A percentile compares a stretch with the other conserved stretches of the same genome.
These are phyloP conservation scores for Rhododendron simsii DNA, from an alignment of 148 eudicot species.

Conservation along the genomic window DNA sequence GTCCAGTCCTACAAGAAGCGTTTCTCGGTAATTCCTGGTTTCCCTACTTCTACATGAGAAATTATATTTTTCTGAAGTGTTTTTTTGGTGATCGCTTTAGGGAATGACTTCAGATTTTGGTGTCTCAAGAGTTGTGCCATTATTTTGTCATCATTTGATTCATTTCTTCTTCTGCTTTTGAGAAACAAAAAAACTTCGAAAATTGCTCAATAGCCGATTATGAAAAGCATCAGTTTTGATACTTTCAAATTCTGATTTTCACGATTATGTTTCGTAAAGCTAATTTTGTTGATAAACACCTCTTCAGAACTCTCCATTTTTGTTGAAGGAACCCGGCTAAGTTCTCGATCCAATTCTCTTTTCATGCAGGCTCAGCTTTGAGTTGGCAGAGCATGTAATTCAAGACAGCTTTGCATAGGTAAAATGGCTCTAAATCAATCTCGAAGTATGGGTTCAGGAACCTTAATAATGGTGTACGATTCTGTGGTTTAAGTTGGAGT, in stretches of 20 bases:
- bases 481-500: neutral
- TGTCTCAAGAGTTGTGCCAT: neutral
- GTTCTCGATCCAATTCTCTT: neutral
- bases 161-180: neutral
- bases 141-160: neutral
- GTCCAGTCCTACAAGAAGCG: constrained; percentile 58
- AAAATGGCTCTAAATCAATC: neutral
- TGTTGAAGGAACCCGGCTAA: neutral
- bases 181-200: neutral
- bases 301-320: neutral
- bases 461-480: neutral
- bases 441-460: neutral
- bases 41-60: neutral
- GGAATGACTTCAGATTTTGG: neutral
- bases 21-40: constrained; percentile 32
- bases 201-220: neutral
- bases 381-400: neutral
- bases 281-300: neutral
- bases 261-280: neutral
- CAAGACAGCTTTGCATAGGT: neutral
- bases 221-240: neutral
- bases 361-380: constrained; percentile 7
- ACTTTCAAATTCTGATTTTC: neutral
- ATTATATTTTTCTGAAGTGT: neutral
- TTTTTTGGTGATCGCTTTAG: neutral